Conservation (phyloP, 176 grass and related monocot genomes). For the Bolboschoenus planiculmis region DNA sequence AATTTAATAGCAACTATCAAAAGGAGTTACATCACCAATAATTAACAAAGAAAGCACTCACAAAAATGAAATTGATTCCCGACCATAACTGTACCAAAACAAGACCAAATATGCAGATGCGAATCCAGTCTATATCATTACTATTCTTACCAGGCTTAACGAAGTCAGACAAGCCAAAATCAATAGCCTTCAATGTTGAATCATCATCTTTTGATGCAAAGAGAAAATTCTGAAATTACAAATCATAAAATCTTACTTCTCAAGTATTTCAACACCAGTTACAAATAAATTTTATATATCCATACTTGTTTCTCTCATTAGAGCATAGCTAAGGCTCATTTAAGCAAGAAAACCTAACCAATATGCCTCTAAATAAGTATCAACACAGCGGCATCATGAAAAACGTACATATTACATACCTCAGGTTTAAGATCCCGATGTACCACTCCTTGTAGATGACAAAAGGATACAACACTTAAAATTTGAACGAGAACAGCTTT, state of each 20-base stretch:
- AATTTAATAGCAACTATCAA: not conserved
- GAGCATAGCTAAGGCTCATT: not conserved
- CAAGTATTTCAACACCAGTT: not conserved
- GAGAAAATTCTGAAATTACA: conserved; percentile 46
- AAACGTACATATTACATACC: conserved; percentile 21
- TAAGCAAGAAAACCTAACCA: not conserved
- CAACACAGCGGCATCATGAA: not conserved
- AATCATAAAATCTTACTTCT: conserved; percentile 9
- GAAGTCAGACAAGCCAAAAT: conserved; percentile 51
- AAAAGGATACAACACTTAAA: conserved; percentile 42
- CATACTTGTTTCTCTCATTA: not conserved
- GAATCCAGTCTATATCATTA: not conserved
- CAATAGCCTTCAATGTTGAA: conserved; percentile 45
- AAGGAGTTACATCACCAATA: not conserved
- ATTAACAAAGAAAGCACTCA: not conserved
- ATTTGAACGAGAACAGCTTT: conserved; percentile 45
- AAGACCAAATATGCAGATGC: not conserved
- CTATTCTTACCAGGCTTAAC: conserved; percentile 46
- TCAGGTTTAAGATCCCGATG: conserved; percentile 57
- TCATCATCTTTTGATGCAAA: conserved; percentile 43
- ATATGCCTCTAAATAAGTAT: conserved; percentile 1
- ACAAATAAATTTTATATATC: not conserved
- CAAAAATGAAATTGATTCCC: not conserved
- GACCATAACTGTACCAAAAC: not conserved
- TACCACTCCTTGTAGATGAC: conserved; percentile 57